A percentile compares a stretch with the other conserved stretches of the same genome.
Conservation (phyloP, 352 stramenopile genomes). For the Globisporangium megalacanthum region DNA sequence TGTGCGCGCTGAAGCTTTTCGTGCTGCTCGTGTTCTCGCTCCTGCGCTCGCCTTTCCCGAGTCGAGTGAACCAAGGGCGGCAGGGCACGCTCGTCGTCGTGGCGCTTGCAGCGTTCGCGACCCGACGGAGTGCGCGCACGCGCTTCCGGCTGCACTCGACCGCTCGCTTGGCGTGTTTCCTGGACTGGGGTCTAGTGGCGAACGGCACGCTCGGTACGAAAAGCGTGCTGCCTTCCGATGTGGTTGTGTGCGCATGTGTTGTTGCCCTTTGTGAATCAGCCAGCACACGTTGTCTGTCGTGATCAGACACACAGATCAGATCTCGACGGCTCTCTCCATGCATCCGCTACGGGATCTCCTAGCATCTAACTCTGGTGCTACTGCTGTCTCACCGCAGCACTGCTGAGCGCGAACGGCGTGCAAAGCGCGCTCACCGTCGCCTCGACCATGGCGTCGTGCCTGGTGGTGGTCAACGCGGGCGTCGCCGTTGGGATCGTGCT, state of each 20-base stretch:
- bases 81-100: constrained; percentile 47
- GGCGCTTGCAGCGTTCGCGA: constrained; percentile 18
- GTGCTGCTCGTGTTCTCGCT: constrained; percentile 50
- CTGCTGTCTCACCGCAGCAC: constrained; percentile 16
- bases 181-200: constrained; percentile 34
- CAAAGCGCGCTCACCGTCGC: constrained; percentile 59
- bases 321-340: too few species aligned
- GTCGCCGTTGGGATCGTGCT: constrained; percentile 21
- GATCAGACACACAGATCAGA: background rate
- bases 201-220: constrained; percentile 49
- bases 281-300: background rate
- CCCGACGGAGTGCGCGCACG: constrained; percentile 16
- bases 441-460: constrained; percentile 37
- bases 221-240: background rate
- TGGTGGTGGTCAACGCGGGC: constrained; percentile 41
- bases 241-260: background rate
- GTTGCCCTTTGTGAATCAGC: background rate
- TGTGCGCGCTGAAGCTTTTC: constrained; percentile 40
- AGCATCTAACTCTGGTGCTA: too few species aligned
- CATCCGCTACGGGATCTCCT: too few species aligned
- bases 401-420: constrained; percentile 51
- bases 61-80: constrained; percentile 30
- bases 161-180: constrained; percentile 23
- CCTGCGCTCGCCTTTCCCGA: constrained; percentile 34
- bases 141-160: constrained; percentile 35